Conservation (phyloP, 495 filamentous ascomycete genomes). For the Hyphodiscus hymeniophilus region DNA sequence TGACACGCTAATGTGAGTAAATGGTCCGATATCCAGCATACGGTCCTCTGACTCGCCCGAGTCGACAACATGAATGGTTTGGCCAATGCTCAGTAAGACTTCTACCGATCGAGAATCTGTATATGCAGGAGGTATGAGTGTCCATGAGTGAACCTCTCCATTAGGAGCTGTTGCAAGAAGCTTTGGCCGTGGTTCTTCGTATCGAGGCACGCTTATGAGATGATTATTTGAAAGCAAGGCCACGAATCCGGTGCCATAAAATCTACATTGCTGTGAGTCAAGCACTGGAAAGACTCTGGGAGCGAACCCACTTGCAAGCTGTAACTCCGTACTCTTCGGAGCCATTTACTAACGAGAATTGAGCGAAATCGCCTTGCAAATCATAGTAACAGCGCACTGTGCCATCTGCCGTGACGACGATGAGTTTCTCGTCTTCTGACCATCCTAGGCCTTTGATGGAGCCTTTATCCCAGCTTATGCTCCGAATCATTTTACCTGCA, state of each 20-base stretch:
- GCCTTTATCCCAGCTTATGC: constrained; percentile 79
- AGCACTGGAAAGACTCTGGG: not conserved
- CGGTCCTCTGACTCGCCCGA: constrained; percentile 85
- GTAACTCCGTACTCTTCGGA: constrained; percentile 81
- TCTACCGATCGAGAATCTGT: constrained; percentile 94
- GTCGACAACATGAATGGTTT: constrained; percentile 81
- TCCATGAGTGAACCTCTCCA: constrained; percentile 79
- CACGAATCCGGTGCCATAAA: constrained; percentile 87
- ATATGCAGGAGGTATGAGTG: constrained; percentile 77
- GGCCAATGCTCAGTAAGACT: constrained; percentile 76
- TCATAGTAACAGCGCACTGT: constrained; percentile 88
- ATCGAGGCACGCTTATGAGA: constrained; percentile 76
- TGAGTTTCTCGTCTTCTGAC: constrained; percentile 92
- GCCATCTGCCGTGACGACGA: constrained; percentile 84
- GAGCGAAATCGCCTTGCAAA: constrained; percentile 85
- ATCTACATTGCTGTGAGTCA: constrained; percentile 28
- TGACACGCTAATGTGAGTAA: constrained; percentile 80
- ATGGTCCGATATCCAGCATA: constrained; percentile 82
- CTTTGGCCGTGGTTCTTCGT: constrained; percentile 84
- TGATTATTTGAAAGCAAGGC: constrained; percentile 87
- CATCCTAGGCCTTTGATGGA: constrained; percentile 84
- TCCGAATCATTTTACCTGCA: constrained; percentile 71
- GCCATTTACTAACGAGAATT: constrained; percentile 89
- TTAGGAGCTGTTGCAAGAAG: constrained; percentile 70
- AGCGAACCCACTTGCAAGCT: constrained; percentile 49